Conservation (phyloP, 2,329 filamentous ascomycete species). For the Didymella arachidicola region DNA sequence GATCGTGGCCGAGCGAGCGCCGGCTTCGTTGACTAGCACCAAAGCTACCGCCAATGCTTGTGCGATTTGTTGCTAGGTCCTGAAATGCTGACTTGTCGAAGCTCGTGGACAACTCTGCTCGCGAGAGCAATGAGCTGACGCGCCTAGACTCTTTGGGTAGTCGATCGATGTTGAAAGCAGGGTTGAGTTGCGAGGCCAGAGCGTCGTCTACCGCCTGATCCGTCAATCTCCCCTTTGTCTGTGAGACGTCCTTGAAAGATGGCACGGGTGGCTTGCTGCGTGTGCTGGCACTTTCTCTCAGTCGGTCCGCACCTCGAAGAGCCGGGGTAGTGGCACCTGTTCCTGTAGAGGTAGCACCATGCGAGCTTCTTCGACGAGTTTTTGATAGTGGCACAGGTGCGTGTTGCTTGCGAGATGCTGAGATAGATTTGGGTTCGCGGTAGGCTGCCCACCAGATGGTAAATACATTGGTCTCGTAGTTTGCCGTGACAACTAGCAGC, state of each 20-base stretch:
- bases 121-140: conserved; percentile 88
- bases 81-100: conserved; percentile 83
- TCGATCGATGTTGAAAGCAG: conserved; percentile 58
- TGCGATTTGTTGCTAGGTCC: conserved; percentile 66
- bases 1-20: conserved; percentile 76
- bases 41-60: conserved; percentile 54
- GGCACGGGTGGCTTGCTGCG: conserved; percentile 54
- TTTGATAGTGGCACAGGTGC: conserved; percentile 51
- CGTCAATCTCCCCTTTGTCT: conserved; percentile 43
- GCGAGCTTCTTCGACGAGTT: conserved; percentile 70
- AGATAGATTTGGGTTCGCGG: conserved; percentile 69
- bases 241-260: conserved; percentile 49
- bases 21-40: conserved; percentile 66
- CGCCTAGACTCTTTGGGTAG: conserved; percentile 72
- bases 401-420: conserved; percentile 52
- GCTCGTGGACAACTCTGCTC: conserved; percentile 84
- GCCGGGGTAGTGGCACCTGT: conserved; percentile 81
- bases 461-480: conserved; percentile 77
- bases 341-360: conserved; percentile 61
- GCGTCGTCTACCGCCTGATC: conserved; percentile 56
- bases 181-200: conserved; percentile 60
- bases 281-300: conserved; percentile 78
- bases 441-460: conserved; percentile 87
- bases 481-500: conserved; percentile 80
- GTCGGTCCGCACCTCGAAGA: conserved; percentile 64